Evolutionary conservation across 305 asterid genomes (phyloP), one percentile per base, ranked within the genome.

Genomic region (Nicotiana rustica): DNA sequence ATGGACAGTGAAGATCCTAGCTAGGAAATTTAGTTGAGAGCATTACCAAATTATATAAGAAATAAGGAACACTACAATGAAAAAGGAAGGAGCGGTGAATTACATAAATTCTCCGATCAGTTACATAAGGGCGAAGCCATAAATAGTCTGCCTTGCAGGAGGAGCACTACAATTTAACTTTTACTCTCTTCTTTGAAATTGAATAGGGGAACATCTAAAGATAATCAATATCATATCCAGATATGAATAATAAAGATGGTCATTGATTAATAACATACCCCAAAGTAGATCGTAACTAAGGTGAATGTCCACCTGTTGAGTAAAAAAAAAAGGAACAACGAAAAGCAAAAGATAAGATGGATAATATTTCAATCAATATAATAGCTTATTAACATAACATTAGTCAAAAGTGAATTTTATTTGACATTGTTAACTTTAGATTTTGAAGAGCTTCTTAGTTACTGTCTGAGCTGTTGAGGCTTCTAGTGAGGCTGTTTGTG

Each of bases 231-330:
- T 25, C 62, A 66, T 66, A 36, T 66, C 35, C 3, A 21, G 52
- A 56, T 25, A 71, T 68, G 41, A 52, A 86, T 52, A 17, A 4
- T 21, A 78, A 8, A 70, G 70, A 88, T 84, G 86, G 55, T 44
- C 56, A 65, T 62, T 25, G 65, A 80, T 31, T 9, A 80, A 55
- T 82, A 69, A 75, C 95, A 78, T 94, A 96, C 98, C 98, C 91
- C 95, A 89, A 96, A 96, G 85, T 91, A 94, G 85, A 94, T 8
- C 19, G 93, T 90, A 83, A 91, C 95, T 91, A 93, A 83, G 78
- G 93, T 80, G 85, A 94, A 92, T 6, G 99, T 96, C 98, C 97
- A 96, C 92, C 99, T 94, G 92, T 86, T 90, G 73, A 68, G 86
- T 67, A 90, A 77, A 84, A 81, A 25, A 25, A 25, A 88, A 89